Base-by-base conservation (phyloP, 1,284 basidiomycete genomes). In the Takashimella koratensis region DNA sequence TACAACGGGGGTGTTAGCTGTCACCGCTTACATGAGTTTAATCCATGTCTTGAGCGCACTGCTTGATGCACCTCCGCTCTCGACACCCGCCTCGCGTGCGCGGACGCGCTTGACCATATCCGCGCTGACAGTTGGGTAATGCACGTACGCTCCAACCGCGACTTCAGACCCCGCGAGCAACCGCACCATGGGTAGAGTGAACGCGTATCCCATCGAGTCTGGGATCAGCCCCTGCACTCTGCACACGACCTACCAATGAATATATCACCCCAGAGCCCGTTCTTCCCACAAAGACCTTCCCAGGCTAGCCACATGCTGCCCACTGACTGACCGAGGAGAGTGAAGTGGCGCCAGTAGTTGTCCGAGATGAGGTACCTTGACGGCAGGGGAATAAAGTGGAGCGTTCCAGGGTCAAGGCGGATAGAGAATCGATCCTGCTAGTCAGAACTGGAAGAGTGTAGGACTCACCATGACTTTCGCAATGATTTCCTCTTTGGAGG, bases 161-260 rank as follows among this genome's bases (percentile, higher is more conserved):
- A 90, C 79, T 10, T 79, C 73, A 3, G 79, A 79, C 5, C 73
- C 53, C 11, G 73, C 60, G 4, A 95, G 72, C 39, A 84, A 74
- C 4, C 82, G 78, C 2, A 91, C 86, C 12, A 89, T 76, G 3
- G 87, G 90, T 67, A 89, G 93, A 0, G 90, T 89, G 68, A 98
- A 98, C 0, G 91, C 92, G 67, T 96, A 97, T 22, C 96, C 95
- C 93, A 98, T 98, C 0, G 94, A 93, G 71, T 98, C 94, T 95
- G 61, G 3, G 4, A 43, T 56, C 43, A 55, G 40, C 47, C 20
- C 13, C 6, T 23, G 22, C 8, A 40, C 21, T 8, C 3, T 19
- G 1, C 0, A 1, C 4, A 2, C 4, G 26, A 59, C 80, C 53
- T 47, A 91, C 92, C 93, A 47, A 98, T 87, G 76, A 86, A 98